phyloP scores from a whole-genome alignment of 192 early-diverging fungal species.

The Backusella parvicylindrica region DNA sequence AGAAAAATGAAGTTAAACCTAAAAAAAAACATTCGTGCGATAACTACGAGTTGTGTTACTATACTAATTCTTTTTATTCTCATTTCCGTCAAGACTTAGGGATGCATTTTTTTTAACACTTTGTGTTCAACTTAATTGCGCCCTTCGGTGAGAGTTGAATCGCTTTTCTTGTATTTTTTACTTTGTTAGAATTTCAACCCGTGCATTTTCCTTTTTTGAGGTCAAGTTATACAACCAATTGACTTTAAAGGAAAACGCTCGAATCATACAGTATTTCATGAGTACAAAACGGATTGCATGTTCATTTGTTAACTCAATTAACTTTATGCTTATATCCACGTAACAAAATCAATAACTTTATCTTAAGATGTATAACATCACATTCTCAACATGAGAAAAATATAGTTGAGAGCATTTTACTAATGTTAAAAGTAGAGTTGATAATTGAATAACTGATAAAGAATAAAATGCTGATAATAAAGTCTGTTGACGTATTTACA shows the following conservation, averaged over 20 bases:
- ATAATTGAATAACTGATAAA: neutral
- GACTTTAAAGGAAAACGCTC: neutral
- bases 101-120: neutral
- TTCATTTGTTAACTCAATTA: neutral
- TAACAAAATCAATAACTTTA: neutral
- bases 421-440: neutral
- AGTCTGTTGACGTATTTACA: neutral
- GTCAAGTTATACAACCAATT: neutral
- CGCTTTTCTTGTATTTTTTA: neutral
- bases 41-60: neutral
- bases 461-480: neutral
- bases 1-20: neutral
- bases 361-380: neutral
- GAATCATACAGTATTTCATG: neutral
- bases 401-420: neutral
- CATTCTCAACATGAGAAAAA: neutral
- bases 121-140: neutral
- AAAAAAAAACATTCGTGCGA: neutral
- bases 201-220: neutral
- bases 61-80: neutral
- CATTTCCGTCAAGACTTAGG: neutral
- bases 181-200: neutral
- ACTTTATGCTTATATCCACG: neutral
- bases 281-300: neutral
- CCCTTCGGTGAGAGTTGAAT: neutral